Evolutionary conservation across 2,329 filamentous ascomycete genomes (phyloP), one percentile per base, ranked within the genome.

Genomic region (Venturia nashicola): DNA sequence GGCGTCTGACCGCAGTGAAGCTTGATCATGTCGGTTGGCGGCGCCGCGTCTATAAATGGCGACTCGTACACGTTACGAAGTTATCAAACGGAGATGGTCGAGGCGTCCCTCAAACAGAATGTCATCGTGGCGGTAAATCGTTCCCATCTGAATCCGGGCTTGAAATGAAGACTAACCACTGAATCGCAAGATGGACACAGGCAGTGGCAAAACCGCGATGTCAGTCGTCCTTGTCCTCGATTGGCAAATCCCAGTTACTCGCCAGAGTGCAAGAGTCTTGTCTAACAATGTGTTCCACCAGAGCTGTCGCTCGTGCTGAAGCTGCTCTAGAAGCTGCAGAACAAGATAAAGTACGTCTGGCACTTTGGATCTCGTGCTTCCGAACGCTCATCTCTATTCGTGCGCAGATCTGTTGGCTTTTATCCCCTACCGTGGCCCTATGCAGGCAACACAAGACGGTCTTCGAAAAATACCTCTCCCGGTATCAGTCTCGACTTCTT

Each of bases 401-500:
- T 57, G 20, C 44, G 16, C 67, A 77, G 76, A 68, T 76, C 34
- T 71, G 79, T 5, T 80, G 78, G 78, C 78, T 80, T 64, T 70
- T 80, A 23, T 72, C 76, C 5, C 78, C 78, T 6, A 79, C 75
- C 2, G 74, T 78, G 18, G 70, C 76, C 1, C 68, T 80, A n/a
- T 77, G 77, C 65, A 70, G 76, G 55, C 78, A 80, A 66, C 78
- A 81, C 64, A 68, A 72, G 65, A 65, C 69, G 2, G 70, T 74
- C 0, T 72, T 79, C 32, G 62, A 68, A 44, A 66, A 68, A 20
- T 68, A 74, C 39, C 66, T 79, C 5, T 74, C 77, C 1, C 78
- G 78, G 0, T 80, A 84, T 42, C 79, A 83, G 27, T 79, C 85
- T 43, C 83, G 83, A 65, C 72, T 88, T 1, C 78, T 96, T 20